These are phyloP conservation scores for Trichosporon ovoides DNA, from an alignment of 1,284 basidiomycete species.

Conservation along the genomic window DNA sequence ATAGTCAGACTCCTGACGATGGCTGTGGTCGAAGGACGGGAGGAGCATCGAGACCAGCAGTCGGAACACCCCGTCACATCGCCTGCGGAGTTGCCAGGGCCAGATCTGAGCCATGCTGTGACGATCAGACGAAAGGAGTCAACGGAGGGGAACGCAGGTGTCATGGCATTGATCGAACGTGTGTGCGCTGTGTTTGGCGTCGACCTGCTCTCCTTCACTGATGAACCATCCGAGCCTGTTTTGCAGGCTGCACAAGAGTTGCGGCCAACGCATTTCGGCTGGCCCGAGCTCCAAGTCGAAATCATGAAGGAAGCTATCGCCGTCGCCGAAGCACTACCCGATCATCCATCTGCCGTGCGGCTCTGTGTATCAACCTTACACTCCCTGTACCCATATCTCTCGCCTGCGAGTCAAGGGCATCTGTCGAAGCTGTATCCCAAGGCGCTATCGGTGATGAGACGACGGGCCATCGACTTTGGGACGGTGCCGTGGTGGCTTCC, in stretches of 20 bases:
- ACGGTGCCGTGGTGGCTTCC: conserved; percentile 73
- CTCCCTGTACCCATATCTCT: conserved; percentile 61
- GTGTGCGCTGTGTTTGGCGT: conserved; percentile 58
- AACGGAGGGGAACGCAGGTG: conserved; percentile 68
- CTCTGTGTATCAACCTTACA: conserved; percentile 63
- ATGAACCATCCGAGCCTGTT: background rate
- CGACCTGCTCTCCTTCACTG: conserved; percentile 7
- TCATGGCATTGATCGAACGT: conserved; percentile 66
- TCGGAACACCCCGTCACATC: background rate
- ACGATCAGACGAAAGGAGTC: conserved; percentile 67
- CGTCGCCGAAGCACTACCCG: conserved; percentile 80
- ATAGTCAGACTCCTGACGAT: conserved; percentile 72
- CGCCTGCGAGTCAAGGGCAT: conserved; percentile 67
- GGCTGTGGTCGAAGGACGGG: conserved; percentile 57
- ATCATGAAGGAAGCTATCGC: conserved; percentile 84
- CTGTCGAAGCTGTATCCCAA: conserved; percentile 65
- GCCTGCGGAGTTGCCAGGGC: background rate
- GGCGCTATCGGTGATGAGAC: conserved; percentile 64
- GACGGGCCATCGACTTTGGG: conserved; percentile 63
- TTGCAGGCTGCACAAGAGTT: background rate
- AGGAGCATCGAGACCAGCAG: conserved; percentile 24
- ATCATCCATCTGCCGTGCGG: conserved; percentile 31
- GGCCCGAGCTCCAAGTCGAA: conserved; percentile 88
- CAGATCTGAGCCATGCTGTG: conserved; percentile 33
- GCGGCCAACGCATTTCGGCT: conserved; percentile 58